Conservation (phyloP, 805 yeast genomes). For the Torulaspora quercuum region DNA sequence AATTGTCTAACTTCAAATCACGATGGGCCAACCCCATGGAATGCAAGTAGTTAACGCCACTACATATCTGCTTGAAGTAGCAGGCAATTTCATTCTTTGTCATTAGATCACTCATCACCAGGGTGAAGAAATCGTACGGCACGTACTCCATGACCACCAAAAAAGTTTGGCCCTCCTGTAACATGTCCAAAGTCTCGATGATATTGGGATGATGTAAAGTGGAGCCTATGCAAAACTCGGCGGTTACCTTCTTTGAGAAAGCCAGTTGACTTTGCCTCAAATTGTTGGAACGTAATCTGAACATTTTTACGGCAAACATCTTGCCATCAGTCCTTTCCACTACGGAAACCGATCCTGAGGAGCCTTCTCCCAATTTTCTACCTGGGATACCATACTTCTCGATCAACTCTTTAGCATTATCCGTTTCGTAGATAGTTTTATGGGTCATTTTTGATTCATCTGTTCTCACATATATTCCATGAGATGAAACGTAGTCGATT, state of each 20-base stretch:
- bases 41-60: slow-evolving; percentile 76
- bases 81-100: slow-evolving; percentile 65
- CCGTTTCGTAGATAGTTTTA: slow-evolving; percentile 40
- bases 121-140: slow-evolving; percentile 85
- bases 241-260: slow-evolving; percentile 72
- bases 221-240: slow-evolving; percentile 81
- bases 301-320: slow-evolving; percentile 82
- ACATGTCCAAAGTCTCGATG: slow-evolving; percentile 74
- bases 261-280: slow-evolving; percentile 39
- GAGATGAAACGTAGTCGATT: slow-evolving; percentile 5
- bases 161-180: slow-evolving; percentile 60
- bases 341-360: slow-evolving; percentile 88
- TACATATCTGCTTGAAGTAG: slow-evolving; percentile 74
- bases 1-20: slow-evolving; percentile 88
- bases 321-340: slow-evolving; percentile 60
- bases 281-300: slow-evolving; percentile 56
- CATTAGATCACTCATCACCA: slow-evolving; percentile 88
- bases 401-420: slow-evolving; percentile 41
- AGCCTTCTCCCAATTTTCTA: slow-evolving; percentile 80
- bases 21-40: slow-evolving; percentile 85
- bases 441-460: slow-evolving; percentile 18
- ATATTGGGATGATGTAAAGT: slow-evolving; percentile 74
- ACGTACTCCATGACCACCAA: slow-evolving; percentile 90
- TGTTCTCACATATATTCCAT: slow-evolving; percentile 14
- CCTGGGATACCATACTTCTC: slow-evolving; percentile 76